Evolutionary conservation across 2,329 filamentous ascomycete genomes (phyloP).

Genomic region (Davidsoniella virescens): DNA sequence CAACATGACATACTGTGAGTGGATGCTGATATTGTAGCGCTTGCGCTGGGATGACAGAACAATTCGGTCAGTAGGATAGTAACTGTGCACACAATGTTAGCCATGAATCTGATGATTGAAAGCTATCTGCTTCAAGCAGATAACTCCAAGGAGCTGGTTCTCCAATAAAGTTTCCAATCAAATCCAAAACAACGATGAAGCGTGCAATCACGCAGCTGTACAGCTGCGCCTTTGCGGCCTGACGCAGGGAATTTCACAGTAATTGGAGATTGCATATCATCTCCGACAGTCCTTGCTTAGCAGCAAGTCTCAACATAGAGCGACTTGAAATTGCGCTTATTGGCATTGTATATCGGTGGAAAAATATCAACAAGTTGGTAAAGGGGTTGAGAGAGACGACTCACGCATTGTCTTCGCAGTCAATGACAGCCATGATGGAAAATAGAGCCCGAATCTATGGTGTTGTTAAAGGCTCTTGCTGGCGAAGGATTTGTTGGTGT

Average conservation of each 20-base stretch:
- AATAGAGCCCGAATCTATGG: background rate
- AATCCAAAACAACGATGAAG: no score
- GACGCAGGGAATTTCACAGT: background rate
- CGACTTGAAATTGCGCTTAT: no score
- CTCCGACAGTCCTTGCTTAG: no score
- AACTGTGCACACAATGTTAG: constrained; percentile 25
- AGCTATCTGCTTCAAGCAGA: no score
- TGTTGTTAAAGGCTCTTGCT: background rate
- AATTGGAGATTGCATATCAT: background rate
- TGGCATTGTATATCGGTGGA: no score
- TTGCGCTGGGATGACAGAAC: constrained; percentile 44
- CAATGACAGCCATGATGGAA: constrained; percentile 29
- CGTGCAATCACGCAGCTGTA: background rate
- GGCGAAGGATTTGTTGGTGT: background rate
- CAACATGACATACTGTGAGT: constrained; percentile 37
- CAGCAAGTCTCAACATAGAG: no score
- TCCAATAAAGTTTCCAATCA: no score
- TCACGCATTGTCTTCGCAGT: constrained; percentile 10
- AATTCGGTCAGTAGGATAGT: constrained; percentile 48
- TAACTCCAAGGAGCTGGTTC: no score
- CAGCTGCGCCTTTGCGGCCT: background rate
- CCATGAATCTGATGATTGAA: background rate
- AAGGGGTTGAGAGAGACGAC: background rate
- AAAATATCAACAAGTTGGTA: no score
- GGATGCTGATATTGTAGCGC: constrained; percentile 52